Evolutionary conservation across 1,284 basidiomycete genomes (phyloP), one percentile per base, ranked within the genome.

Genomic region (Trichosporon asahii): DNA sequence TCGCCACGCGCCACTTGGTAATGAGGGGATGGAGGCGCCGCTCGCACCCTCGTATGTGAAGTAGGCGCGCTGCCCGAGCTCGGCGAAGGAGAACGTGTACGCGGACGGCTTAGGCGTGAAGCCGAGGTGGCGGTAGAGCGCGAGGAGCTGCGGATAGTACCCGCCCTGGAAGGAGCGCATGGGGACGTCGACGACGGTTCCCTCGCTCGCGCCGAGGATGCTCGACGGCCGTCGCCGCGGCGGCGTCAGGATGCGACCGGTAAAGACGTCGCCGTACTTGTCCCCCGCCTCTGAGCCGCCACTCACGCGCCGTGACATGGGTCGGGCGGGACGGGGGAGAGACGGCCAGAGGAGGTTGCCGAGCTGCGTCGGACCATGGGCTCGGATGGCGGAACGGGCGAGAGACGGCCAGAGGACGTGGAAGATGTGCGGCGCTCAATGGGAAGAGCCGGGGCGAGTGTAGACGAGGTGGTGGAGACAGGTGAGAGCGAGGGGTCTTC

Each of bases 141-240:
- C 83, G 23, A 91, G 88, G 12, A 92, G 85, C 57, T 88, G 87
- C 1, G 87, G 87, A 78, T 92, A 91, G 78, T 91, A 91, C 0
- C 90, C 89, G 83, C 89, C 89, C 85, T 91, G 90, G 78, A 91
- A 91, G 0, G 89, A 89, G 25, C 90, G 84, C 90, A 92, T 92
- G 0, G 91, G 91, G 0, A 91, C 90, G 76, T 92, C 90, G 5
- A 92, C 85, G 21, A 68, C 37, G n/a, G 66, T 66, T 37, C 66
- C 60, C 46, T 27, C 66, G 14, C 29, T 18, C 14, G 29, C 46
- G 31, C 65, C 25, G 21, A 23, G 11, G 23, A n/a, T 33, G 12
- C 21, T 12, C 21, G 33, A 53, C 12, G 49, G 31, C 23, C 35
- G 33, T n/a, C 66, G 15, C 37, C 60, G 33, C 35, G 53, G 49